Evolutionary conservation across 768 basidiomycete genomes (phyloP), one percentile per base, ranked within the genome.

Genomic region (Nevesoporus exiguus): DNA sequence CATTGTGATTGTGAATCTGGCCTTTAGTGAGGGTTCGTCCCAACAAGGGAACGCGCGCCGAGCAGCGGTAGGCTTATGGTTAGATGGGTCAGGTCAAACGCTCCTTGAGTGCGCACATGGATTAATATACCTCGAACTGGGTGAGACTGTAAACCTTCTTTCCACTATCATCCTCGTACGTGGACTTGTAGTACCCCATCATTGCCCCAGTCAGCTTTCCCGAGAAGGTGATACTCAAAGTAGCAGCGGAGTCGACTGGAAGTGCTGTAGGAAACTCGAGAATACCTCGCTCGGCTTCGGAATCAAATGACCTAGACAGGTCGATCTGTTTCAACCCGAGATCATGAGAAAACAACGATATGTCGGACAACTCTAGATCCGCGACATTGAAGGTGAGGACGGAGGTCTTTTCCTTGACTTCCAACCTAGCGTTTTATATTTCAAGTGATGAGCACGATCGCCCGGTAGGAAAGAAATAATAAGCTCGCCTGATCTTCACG

Each of bases 11-110:
- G 79, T 64, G 66, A 87, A 90, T 3, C 86, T 93, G 0, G 93
- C 88, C 70, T 98, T 98, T 61, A 95, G 77, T 34, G 83, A 77
- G 15, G 95, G 96, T 66, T 97, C 94, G 66, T 97, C 95, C 90
- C 91, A 96, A 74, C 87, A 91, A 25, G 90, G 90, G 69, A 92
- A 90, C 7, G 87, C 83, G 39, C 82, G 79, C 47, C 94, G 77
- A 9, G 95, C 94, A 55, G 85, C 85, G 37, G 90, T 96, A 36
- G 94, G 85, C 86, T 96, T 59, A 15, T 36, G 31, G 10, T 36
- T 36, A 30, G 17, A 50, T 48, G 15, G 27, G 42, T 47, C 47
- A 56, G 52, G 51, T 43, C 11, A 56, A 21, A 36, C 9, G 11
- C 10, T 34, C 6, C 7, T 42, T 33, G 15, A 25, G 25, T 43